Evolutionary conservation across 495 filamentous ascomycete genomes (phyloP).

Genomic region (Aspergillus funiculosus): DNA sequence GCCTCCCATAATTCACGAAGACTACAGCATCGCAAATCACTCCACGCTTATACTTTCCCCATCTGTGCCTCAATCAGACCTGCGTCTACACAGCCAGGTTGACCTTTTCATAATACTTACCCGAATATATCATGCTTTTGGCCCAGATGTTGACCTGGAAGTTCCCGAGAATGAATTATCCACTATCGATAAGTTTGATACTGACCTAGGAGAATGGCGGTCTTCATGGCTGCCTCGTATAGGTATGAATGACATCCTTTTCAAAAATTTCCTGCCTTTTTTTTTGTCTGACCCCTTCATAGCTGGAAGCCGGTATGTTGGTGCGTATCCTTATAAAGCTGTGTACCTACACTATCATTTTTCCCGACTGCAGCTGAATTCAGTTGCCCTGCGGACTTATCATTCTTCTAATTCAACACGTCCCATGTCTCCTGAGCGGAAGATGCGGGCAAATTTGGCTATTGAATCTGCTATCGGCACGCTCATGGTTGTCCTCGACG

Average conservation of each 20-base stretch:
- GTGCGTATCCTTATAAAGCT: conserved; percentile 48
- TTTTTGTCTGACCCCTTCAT: conserved; percentile 8
- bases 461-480: conserved; percentile 50
- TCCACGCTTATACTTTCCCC: conserved; percentile 43
- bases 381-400: conserved; percentile 51
- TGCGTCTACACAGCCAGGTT: conserved; percentile 52
- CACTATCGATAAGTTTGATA: conserved; percentile 40
- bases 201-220: conserved; percentile 42
- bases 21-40: conserved; percentile 46
- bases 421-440: conserved; percentile 45
- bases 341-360: conserved; percentile 50
- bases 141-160: conserved; percentile 51
- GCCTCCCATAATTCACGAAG: conserved; percentile 52
- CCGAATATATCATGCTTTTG: conserved; percentile 51
- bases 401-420: conserved; percentile 44
- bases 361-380: conserved; percentile 53
- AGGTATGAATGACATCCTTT: conserved; percentile 28
- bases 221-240: conserved; percentile 45
- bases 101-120: conserved; percentile 55
- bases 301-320: conserved; percentile 48
- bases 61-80: conserved; percentile 44
- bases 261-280: neutral
- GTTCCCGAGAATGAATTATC: conserved; percentile 44
- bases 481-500: conserved; percentile 44
- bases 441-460: conserved; percentile 49